Percentiles rank a stretch among this genome's conserved stretches.
phyloP scores from a whole-genome alignment of 2,329 filamentous ascomycete genomes.

The Epichloe sibirici region DNA sequence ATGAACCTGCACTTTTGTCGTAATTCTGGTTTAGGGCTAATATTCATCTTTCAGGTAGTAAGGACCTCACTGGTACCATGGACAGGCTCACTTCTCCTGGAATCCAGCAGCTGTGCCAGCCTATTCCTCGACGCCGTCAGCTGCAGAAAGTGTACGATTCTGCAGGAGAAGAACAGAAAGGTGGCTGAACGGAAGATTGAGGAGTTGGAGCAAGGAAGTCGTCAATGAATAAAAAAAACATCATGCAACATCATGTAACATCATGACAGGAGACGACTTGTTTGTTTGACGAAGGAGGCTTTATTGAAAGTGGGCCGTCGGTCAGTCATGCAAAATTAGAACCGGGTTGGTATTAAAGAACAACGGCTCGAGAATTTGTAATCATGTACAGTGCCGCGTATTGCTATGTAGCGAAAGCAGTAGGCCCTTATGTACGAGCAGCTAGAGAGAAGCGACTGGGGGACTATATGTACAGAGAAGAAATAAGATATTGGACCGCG shows the following conservation, averaged over 20 bases:
- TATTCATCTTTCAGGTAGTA: too few relatives aligned
- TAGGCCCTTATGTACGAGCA: conserved; percentile 2
- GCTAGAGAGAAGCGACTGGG: conserved; percentile 1
- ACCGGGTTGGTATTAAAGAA: too few relatives aligned
- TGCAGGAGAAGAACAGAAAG: conserved; percentile 17
- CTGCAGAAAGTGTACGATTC: conserved; percentile 22
- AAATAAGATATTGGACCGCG: not conserved
- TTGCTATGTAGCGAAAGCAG: not conserved
- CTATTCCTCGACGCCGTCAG: conserved; percentile 46
- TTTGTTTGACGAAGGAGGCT: too few relatives aligned
- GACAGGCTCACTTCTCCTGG: too few relatives aligned
- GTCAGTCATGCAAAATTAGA: too few relatives aligned
- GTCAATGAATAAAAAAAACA: too few relatives aligned
- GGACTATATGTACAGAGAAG: conserved; percentile 9
- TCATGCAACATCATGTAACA: too few relatives aligned
- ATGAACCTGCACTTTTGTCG: too few relatives aligned
- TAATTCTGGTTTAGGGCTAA: too few relatives aligned
- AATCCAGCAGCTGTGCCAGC: conserved; percentile 22
- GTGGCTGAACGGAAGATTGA: conserved; percentile 10
- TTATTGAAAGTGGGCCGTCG: too few relatives aligned
- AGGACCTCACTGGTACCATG: too few relatives aligned
- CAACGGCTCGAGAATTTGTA: not conserved
- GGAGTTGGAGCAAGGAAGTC: conserved; percentile 1
- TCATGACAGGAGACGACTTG: too few relatives aligned
- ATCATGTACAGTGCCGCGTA: not conserved